Evolutionary conservation across 345 rosid genomes (phyloP), one percentile per base, ranked within the genome.

Genomic region (Hibiscus syriacus): DNA sequence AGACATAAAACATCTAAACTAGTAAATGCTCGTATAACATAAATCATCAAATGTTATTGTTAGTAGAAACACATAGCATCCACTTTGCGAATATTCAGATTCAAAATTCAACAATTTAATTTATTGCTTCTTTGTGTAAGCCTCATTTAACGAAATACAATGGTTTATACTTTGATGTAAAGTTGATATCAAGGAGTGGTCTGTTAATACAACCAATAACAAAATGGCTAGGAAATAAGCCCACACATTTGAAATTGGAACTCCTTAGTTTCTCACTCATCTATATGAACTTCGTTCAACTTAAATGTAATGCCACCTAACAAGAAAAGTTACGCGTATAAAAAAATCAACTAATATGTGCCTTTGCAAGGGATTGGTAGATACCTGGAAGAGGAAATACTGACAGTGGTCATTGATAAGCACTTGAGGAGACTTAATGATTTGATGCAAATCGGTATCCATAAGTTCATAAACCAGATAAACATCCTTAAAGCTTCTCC

Each of bases 381-480:
- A 52, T 72, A 92, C 94, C 92, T 92, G 96, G 66, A 89, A 83
- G 76, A 87, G 79, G 77, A 92, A 92, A 74, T 89, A 89, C 32
- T 86, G 92, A 71, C 90, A 87, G 70, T 92, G 98, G 67, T 89
- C 96, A 39, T 86, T 83, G 3, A 79, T 60, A 8, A 92, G 90
- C 30, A 79, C 45, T 70, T 89, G 98, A 70, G 96, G 80, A 12
- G 98, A 89, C 79, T 88, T 89, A 13, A 92, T 87, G 65, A 89
- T 89, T 70, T 91, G 97, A 74, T 92, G 90, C 57, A 91, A 77
- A 82, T 91, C 92, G 0, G 92, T 86, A 65, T 88, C 96, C 92
- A 88, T 91, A 55, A 91, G 92, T 68, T 89, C 98, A 27, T 84
- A 92, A 30, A 92, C 98, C 53, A 92, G 79, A 79, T 89, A 89